A percentile compares a stretch with the other conserved stretches of the same genome.
These are phyloP conservation scores for Cystobasidium ongulense DNA, from an alignment of 768 basidiomycete genomes.

Conservation along the genomic window DNA sequence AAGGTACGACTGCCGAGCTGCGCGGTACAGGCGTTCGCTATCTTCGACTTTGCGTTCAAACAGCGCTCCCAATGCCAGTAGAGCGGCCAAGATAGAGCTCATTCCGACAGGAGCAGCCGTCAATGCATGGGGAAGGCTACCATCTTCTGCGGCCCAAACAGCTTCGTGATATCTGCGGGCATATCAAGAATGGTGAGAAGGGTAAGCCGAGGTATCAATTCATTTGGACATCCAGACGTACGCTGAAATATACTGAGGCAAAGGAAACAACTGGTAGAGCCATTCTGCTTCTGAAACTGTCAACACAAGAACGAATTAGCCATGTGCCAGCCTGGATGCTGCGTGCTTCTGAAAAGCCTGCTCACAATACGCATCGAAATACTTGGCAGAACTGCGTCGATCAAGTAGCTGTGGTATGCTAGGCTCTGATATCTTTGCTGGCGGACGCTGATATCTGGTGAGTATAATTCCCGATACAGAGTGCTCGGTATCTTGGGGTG, in stretches of 20 bases:
- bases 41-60: neutral
- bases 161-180: neutral
- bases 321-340: no score
- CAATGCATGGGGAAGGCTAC: neutral
- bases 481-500: neutral
- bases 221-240: neutral
- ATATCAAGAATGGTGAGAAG: neutral
- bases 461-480: slow-evolving; percentile 3
- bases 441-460: neutral
- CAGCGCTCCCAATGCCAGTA: neutral
- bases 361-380: slow-evolving; percentile 10
- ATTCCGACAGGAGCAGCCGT: neutral
- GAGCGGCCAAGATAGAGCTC: neutral
- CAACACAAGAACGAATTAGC: neutral
- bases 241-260: slow-evolving; percentile 1
- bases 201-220: no score
- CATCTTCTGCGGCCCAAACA: neutral
- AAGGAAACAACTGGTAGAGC: neutral
- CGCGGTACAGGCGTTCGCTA: neutral
- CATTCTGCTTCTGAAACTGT: slow-evolving; percentile 1
- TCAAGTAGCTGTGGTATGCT: neutral
- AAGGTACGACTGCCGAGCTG: neutral
- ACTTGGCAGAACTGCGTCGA: slow-evolving; percentile 1
- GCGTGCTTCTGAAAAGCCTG: neutral
- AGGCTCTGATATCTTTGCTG: neutral